A percentile compares a stretch with the other conserved stretches of the same genome.
phyloP scores from a whole-genome alignment of 345 rosid species.

The Erodium maritimum region DNA sequence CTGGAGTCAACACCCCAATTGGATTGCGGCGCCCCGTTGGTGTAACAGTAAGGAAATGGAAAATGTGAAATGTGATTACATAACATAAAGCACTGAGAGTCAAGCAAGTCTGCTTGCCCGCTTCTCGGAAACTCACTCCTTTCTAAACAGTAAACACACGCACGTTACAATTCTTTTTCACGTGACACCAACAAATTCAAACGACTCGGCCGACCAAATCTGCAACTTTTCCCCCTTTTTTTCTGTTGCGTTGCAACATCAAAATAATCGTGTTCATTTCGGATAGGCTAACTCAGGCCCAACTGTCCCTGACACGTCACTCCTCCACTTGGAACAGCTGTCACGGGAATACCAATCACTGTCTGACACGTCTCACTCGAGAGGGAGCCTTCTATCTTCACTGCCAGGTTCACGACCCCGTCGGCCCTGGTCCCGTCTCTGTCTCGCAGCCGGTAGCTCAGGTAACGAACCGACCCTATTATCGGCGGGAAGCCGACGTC shows the following conservation, averaged over 20 bases:
- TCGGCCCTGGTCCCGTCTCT: constrained; percentile 33
- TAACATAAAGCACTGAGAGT: not conserved
- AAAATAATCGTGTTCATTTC: too few relatives aligned
- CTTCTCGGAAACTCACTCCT: not conserved
- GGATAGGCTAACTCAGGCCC: too few relatives aligned
- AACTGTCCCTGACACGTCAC: not conserved
- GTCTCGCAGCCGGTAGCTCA: constrained; percentile 34
- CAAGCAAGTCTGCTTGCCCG: not conserved
- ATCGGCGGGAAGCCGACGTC: constrained; percentile 24
- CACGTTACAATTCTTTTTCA: not conserved
- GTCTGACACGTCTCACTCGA: constrained; percentile 9
- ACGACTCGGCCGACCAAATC: not conserved
- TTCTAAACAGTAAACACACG: too few relatives aligned
- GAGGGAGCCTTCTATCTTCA: constrained; percentile 15
- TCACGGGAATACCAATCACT: constrained; percentile 28
- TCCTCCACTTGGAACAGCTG: constrained; percentile 6
- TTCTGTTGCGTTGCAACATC: not conserved
- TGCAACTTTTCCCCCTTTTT: not conserved
- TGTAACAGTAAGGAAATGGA: too few relatives aligned
- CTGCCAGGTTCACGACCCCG: constrained; percentile 30
- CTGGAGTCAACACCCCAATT: too few relatives aligned
- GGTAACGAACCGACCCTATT: constrained; percentile 14
- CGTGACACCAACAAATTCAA: not conserved
- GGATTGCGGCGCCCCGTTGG: not conserved
- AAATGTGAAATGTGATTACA: not conserved